Conservation (phyloP, 768 basidiomycete genomes). For the Cyclocybe cylindracea region DNA sequence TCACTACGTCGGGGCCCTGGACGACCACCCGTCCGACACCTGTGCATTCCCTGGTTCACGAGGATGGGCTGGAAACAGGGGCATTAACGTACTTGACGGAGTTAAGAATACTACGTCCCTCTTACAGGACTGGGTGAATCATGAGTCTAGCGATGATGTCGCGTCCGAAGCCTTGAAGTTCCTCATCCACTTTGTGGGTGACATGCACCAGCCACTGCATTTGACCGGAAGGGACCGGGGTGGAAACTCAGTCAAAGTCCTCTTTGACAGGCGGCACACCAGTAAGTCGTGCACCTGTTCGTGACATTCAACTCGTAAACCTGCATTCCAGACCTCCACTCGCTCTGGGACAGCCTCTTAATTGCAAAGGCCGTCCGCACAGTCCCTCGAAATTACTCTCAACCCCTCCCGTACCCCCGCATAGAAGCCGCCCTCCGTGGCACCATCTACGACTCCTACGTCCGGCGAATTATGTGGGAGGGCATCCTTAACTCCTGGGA, state of each 20-base stretch:
- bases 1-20: constrained; percentile 75
- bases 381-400: constrained; percentile 74
- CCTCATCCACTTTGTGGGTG: constrained; percentile 90
- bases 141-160: constrained; percentile 27
- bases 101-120: constrained; percentile 75
- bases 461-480: constrained; percentile 87
- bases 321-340: constrained; percentile 66
- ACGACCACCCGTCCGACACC: constrained; percentile 74
- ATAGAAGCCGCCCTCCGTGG: constrained; percentile 71
- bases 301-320: neutral
- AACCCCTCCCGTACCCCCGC: constrained; percentile 64
- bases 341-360: constrained; percentile 83
- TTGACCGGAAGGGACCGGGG: constrained; percentile 86
- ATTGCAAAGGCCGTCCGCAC: constrained; percentile 82
- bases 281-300: constrained; percentile 45
- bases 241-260: constrained; percentile 79
- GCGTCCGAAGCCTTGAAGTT: constrained; percentile 89
- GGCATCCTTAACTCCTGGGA: constrained; percentile 74
- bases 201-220: constrained; percentile 93
- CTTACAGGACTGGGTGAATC: constrained; percentile 49
- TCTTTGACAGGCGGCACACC: constrained; percentile 69
- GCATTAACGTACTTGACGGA: constrained; percentile 72
- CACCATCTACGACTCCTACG: constrained; percentile 84
- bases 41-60: constrained; percentile 77
- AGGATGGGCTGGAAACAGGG: constrained; percentile 65